Conservation (phyloP, 1,139 yeast genomes). For the Geotrichum reessii region DNA sequence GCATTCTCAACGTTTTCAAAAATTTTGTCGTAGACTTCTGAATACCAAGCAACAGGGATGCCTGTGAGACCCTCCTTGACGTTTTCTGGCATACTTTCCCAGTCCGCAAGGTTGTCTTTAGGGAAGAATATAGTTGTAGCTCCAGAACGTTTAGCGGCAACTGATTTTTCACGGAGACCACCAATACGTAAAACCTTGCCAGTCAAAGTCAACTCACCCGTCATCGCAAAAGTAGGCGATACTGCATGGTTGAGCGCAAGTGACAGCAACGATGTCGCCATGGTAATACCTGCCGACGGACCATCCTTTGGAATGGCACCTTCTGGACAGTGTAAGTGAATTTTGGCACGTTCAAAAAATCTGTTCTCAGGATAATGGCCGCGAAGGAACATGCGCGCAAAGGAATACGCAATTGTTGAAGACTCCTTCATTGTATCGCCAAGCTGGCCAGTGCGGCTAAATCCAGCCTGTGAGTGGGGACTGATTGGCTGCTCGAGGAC, state of each 20-base stretch:
- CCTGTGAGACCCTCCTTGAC: constrained; percentile 82
- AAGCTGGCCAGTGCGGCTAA: constrained; percentile 82
- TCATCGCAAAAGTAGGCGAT: constrained; percentile 85
- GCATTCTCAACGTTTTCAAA: constrained; percentile 59
- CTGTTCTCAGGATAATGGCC: constrained; percentile 74
- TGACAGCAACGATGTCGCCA: constrained; percentile 82
- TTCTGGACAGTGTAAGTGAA: constrained; percentile 95
- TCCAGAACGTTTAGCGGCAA: constrained; percentile 94
- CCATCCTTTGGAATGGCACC: constrained; percentile 98
- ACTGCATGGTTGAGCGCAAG: constrained; percentile 62
- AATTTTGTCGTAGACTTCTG: constrained; percentile 68
- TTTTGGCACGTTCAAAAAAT: constrained; percentile 85
- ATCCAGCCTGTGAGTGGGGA: constrained; percentile 31
- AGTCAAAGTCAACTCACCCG: constrained; percentile 91
- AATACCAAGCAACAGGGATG: constrained; percentile 86
- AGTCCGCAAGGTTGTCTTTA: constrained; percentile 83
- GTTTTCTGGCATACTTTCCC: constrained; percentile 88
- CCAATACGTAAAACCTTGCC: constrained; percentile 94
- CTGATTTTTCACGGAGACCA: constrained; percentile 87
- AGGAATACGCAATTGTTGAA: constrained; percentile 86
- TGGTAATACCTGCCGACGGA: constrained; percentile 96
- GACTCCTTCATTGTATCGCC: constrained; percentile 98
- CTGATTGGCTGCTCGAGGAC: constrained; percentile 79
- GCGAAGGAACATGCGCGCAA: constrained; percentile 76
- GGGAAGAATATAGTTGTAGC: constrained; percentile 90